Evolutionary conservation across 306 rosid genomes (phyloP), one percentile per base, ranked within the genome.

Genomic region (Citrullus mucosospermus): DNA sequence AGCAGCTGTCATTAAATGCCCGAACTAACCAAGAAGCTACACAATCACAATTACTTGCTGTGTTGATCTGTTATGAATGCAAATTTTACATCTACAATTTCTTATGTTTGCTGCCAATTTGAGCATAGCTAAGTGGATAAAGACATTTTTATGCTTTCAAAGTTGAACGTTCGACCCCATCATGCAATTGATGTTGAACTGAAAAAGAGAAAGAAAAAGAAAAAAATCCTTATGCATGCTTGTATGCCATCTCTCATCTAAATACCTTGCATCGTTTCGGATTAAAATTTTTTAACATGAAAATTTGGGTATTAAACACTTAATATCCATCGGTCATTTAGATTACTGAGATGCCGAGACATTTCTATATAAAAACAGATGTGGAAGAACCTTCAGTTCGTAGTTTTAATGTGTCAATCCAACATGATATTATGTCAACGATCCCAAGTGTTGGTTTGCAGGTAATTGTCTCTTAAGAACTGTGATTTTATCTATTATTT

Each of bases 401-500:
- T n/a, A 38, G 69, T 66, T 85, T 51, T 70, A 59, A 34, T 12
- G 78, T 89, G 55, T 78, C 75, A 36, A 86, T 94, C 78, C 96
- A 83, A 85, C 98, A 94, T 83, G 88, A 85, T 85, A 87, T 92
- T 85, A 89, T 96, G 62, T 89, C 98, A 11, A 87, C 91, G 11
- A 87, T 92, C 85, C 95, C 95, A 48, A 85, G 85, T 79, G 98
- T 95, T 78, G 97, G 98, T 75, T 86, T 92, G 70, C 98, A 94
- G 90, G 98, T 92, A 80, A 85, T 68, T 28, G 60, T 81, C 56
- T 69, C 32, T 36, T 1, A 30, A 78, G 62, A 16, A n/a, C 73
- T 4, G 12, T 51, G 75, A 44, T 59, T 8, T 79, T 22, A 46
- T 78, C 46, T 8, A 50, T 39, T n/a, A n/a, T 43, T 68, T 58